These are phyloP conservation scores for Zangia roseola DNA, from an alignment of 768 basidiomycete genomes.

Conservation along the genomic window DNA sequence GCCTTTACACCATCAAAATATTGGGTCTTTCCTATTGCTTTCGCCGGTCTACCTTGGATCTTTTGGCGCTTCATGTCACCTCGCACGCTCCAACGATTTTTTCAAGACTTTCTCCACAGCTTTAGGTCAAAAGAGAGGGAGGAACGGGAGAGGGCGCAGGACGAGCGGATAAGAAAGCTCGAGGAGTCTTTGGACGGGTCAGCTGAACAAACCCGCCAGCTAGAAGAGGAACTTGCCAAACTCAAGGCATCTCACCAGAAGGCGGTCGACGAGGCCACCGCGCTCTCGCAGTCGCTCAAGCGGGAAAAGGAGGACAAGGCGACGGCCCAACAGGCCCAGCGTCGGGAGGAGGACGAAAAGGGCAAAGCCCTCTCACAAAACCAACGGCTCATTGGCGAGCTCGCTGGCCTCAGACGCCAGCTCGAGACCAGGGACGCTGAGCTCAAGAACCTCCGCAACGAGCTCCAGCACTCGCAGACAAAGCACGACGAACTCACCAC, in stretches of 20 bases:
- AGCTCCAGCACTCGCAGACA: conserved; percentile 24
- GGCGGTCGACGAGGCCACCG: conserved; percentile 8
- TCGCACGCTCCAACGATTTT: not conserved
- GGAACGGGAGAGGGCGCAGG: conserved; percentile 12
- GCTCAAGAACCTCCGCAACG: conserved; percentile 25
- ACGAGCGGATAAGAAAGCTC: conserved; percentile 17
- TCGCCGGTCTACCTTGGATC: conserved; percentile 27
- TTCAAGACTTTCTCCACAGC: not conserved
- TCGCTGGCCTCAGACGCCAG: conserved; percentile 18
- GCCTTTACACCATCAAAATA: conserved; percentile 27
- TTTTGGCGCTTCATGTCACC: conserved; percentile 12
- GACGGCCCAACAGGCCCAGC: conserved; percentile 15
- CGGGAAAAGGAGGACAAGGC: conserved; percentile 18
- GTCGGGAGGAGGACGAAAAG: conserved; percentile 24
- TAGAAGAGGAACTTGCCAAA: conserved; percentile 19
- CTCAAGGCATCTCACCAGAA: conserved; percentile 7
- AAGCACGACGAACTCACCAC: conserved; percentile 29
- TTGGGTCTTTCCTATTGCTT: conserved; percentile 29
- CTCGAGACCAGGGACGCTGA: conserved; percentile 25
- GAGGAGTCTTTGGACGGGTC: conserved; percentile 6
- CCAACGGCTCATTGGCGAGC: conserved; percentile 18
- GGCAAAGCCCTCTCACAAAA: not conserved
- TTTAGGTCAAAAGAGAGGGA: conserved; percentile 22
- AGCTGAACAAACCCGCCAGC: conserved; percentile 16
- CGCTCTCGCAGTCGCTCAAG: conserved; percentile 17